phyloP scores from a whole-genome alignment of 768 basidiomycete genomes.

The Calocera viscosa region DNA sequence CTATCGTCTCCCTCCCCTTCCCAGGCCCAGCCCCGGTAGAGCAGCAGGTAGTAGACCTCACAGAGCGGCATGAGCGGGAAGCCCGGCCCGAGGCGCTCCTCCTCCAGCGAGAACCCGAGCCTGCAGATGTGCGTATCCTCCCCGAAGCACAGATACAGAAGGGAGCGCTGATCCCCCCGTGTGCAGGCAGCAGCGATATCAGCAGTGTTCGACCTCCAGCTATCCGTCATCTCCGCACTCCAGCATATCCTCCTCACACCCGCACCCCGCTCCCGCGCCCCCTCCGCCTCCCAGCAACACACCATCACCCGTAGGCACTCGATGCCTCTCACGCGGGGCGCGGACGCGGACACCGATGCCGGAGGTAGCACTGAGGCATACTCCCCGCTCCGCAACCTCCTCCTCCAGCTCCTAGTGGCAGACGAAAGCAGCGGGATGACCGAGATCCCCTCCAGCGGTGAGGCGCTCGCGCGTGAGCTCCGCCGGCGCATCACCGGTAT shows the following conservation, averaged over 20 bases:
- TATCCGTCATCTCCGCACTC: not conserved
- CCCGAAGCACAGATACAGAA: not conserved
- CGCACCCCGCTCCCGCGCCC: not conserved
- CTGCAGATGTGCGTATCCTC: not conserved
- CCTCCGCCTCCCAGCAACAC: conserved; percentile 39
- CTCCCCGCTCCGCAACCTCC: conserved; percentile 43
- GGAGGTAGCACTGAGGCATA: conserved; percentile 8
- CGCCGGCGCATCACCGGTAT: conserved; percentile 40
- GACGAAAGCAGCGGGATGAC: conserved; percentile 37
- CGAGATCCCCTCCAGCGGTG: conserved; percentile 29
- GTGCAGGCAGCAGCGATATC: not conserved
- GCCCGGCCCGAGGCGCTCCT: not conserved
- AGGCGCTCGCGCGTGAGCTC: conserved; percentile 48
- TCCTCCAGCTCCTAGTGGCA: conserved; percentile 47
- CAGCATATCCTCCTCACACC: not conserved
- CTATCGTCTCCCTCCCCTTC: too few species aligned
- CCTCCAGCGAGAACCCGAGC: not conserved
- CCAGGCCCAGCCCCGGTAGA: too few species aligned
- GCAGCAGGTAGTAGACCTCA: too few species aligned
- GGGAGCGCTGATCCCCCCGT: not conserved
- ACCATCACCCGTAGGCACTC: conserved; percentile 50
- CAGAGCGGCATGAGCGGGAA: not conserved
- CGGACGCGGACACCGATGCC: conserved; percentile 20
- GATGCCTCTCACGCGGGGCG: conserved; percentile 35
- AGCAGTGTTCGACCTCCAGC: not conserved